phyloP scores from a whole-genome alignment of 1,284 basidiomycete species.

The Chondrostereum purpureum region DNA sequence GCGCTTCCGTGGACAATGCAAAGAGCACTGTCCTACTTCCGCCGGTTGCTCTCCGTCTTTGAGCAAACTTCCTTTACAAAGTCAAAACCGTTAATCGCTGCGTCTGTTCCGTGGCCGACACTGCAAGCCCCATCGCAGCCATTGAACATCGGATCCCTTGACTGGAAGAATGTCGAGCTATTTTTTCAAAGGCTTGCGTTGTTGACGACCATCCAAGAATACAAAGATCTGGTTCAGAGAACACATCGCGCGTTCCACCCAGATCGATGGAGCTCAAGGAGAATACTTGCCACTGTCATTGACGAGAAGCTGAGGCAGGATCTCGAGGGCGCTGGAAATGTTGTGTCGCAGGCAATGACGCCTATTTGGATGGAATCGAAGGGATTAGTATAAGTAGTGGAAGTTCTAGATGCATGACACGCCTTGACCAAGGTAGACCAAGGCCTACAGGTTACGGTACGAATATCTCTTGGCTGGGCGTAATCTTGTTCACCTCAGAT shows the following conservation, averaged over 20 bases:
- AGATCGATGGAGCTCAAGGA: conserved; percentile 11
- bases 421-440: no score
- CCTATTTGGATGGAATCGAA: no score
- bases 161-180: conserved; percentile 7
- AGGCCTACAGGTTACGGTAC: no score
- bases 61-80: background rate
- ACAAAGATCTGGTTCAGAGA: conserved; percentile 5
- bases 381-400: no score
- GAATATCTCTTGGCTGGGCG: no score
- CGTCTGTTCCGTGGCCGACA: background rate
- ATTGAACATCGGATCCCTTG: no score
- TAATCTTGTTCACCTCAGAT: no score
- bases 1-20: background rate
- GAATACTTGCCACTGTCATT: conserved; percentile 5
- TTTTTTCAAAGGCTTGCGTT: conserved; percentile 1
- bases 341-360: conserved; percentile 9
- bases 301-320: background rate
- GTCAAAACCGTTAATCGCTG: background rate
- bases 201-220: background rate
- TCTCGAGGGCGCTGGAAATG: conserved; percentile 6
- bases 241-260: conserved; percentile 8
- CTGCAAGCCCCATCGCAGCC: no score
- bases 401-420: no score
- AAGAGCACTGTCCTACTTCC: background rate
- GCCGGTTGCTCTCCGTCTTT: background rate